A percentile compares a stretch with the other conserved stretches of the same genome.
Conservation (phyloP, 139 green algal genomes). For the Coelastrella sp. region DNA sequence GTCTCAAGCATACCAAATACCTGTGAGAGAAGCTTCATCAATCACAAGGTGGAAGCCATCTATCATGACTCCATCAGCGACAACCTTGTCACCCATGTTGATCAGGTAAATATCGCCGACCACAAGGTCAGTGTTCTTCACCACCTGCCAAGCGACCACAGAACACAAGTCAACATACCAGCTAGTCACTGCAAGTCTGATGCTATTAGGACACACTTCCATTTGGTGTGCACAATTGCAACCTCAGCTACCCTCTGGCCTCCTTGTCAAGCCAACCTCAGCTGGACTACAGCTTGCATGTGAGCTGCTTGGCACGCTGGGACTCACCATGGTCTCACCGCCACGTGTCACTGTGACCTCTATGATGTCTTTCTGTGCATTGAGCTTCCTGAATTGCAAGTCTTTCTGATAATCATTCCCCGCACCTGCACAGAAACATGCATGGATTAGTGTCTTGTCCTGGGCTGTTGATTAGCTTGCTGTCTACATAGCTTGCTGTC, state of each 20-base stretch:
- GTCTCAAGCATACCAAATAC: not conserved
- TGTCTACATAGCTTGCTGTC: no score
- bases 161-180: not conserved
- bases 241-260: no score
- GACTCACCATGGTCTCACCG: constrained; percentile 56
- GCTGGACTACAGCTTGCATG: no score
- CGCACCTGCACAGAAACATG: constrained; percentile 69
- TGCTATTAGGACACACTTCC: no score
- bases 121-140: constrained; percentile 82
- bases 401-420: constrained; percentile 98
- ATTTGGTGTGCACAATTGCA: no score
- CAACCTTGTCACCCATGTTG: constrained; percentile 81
- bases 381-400: constrained; percentile 94
- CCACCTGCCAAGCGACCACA: not conserved
- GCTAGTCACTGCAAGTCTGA: no score
- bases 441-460: no score
- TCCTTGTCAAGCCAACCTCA: no score
- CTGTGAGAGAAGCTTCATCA: constrained; percentile 89
- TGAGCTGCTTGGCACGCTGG: not conserved
- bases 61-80: constrained; percentile 80
- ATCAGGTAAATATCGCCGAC: constrained; percentile 94
- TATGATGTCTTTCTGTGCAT: constrained; percentile 89
- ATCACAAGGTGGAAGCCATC: constrained; percentile 81
- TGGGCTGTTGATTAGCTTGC: no score
- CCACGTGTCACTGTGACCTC: constrained; percentile 84